phyloP scores from a whole-genome alignment of 129 eudicot genomes.

The Flaveria robusta region DNA sequence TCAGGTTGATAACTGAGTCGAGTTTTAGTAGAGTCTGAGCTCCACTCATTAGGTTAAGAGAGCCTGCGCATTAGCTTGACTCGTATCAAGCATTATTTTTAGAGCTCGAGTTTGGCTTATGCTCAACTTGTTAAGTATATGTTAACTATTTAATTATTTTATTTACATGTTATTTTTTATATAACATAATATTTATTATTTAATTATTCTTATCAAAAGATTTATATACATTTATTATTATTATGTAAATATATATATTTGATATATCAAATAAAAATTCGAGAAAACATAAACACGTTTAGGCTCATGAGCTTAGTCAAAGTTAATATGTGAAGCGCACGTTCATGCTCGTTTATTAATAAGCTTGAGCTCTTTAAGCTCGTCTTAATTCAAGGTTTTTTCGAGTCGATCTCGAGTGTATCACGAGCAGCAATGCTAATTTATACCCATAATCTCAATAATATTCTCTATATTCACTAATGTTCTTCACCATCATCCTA shows the following conservation, averaged over 20 bases:
- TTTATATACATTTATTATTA: too few relatives aligned
- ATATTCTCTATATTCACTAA: neutral
- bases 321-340: too few relatives aligned
- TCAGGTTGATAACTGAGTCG: constrained; percentile 34
- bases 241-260: neutral
- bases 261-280: neutral
- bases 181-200: too few relatives aligned
- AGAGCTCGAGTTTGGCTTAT: neutral
- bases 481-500: neutral
- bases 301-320: neutral
- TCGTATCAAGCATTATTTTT: neutral
- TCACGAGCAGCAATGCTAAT: neutral
- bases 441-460: neutral
- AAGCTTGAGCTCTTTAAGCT: too few relatives aligned
- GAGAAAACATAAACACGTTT: neutral
- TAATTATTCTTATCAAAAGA: too few relatives aligned
- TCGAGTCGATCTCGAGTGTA: neutral
- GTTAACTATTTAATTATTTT: too few relatives aligned
- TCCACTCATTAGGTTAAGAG: neutral
- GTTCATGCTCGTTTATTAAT: too few relatives aligned
- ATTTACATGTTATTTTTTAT: too few relatives aligned
- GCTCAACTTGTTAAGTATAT: too few relatives aligned
- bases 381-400: neutral
- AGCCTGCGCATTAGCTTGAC: neutral
- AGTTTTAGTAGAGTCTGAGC: neutral